These are phyloP conservation scores for Scopulariopsis brevicaulis DNA, from an alignment of 2,329 filamentous ascomycete species.

Conservation along the genomic window DNA sequence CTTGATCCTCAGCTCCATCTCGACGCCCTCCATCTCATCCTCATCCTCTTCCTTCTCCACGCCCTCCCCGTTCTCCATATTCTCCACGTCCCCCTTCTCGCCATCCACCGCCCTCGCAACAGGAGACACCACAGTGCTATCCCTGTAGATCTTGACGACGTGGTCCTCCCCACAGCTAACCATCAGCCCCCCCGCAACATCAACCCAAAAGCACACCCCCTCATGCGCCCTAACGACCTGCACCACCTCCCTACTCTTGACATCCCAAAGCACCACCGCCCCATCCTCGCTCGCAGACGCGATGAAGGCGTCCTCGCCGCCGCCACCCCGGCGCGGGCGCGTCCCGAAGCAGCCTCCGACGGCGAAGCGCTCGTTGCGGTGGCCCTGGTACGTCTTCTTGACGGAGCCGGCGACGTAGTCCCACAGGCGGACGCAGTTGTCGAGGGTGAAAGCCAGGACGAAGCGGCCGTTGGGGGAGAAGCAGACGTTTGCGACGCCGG, in stretches of 20 bases:
- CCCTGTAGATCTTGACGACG: slow-evolving; percentile 36
- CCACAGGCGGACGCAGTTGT: slow-evolving; percentile 85
- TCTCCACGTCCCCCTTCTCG: slow-evolving; percentile 1
- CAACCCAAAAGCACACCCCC: slow-evolving; percentile 56
- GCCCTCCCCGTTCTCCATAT: slow-evolving; percentile 5
- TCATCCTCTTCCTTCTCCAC: background rate
- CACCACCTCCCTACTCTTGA: slow-evolving; percentile 70
- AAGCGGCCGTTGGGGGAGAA: slow-evolving; percentile 93
- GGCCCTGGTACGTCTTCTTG: slow-evolving; percentile 95
- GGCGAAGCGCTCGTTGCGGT: slow-evolving; percentile 73
- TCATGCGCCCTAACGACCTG: slow-evolving; percentile 49
- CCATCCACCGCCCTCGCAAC: background rate
- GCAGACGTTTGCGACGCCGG: slow-evolving; percentile 75
- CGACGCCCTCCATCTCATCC: slow-evolving; percentile 4
- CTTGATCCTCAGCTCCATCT: slow-evolving; percentile 4
- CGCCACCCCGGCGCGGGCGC: slow-evolving; percentile 12
- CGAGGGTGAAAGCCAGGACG: slow-evolving; percentile 83
- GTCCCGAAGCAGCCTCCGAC: slow-evolving; percentile 76
- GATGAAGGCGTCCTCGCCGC: slow-evolving; percentile 44
- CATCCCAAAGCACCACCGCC: slow-evolving; percentile 79
- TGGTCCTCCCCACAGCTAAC: slow-evolving; percentile 46
- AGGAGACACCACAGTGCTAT: slow-evolving; percentile 7
- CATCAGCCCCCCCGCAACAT: slow-evolving; percentile 44
- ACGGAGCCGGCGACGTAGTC: slow-evolving; percentile 86
- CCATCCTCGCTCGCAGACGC: slow-evolving; percentile 84